A percentile compares a stretch with the other conserved stretches of the same genome.
Evolutionary conservation across 2,329 filamentous ascomycete genomes (phyloP).

Genomic region (Aspergillus caelatus): DNA sequence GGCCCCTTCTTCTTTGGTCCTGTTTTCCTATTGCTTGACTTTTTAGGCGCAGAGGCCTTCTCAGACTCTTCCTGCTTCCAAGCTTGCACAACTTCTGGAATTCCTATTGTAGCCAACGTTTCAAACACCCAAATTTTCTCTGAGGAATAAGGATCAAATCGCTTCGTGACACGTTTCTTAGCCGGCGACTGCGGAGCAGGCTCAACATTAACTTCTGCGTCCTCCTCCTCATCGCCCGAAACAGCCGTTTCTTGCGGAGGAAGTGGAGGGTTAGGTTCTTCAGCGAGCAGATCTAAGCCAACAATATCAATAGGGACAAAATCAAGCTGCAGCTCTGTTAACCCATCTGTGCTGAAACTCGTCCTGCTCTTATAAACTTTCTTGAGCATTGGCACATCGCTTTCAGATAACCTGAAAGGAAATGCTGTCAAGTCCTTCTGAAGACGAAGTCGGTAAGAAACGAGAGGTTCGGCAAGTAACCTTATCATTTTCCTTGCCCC

Average conservation of each 20-base stretch:
- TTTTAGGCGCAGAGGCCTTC: constrained; percentile 34
- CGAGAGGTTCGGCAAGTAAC: constrained; percentile 74
- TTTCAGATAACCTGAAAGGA: constrained; percentile 42
- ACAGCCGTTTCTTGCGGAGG: constrained; percentile 33
- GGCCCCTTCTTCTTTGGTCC: constrained; percentile 39
- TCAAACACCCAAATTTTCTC: constrained; percentile 72
- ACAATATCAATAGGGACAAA: constrained; percentile 78
- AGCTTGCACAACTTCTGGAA: constrained; percentile 65
- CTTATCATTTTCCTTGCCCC: constrained; percentile 85
- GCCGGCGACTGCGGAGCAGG: constrained; percentile 24
- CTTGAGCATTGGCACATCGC: constrained; percentile 60
- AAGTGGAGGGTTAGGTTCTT: constrained; percentile 65
- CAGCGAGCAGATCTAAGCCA: constrained; percentile 72
- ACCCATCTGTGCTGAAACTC: constrained; percentile 74
- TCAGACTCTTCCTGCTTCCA: constrained; percentile 57
- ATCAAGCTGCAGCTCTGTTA: constrained; percentile 75
- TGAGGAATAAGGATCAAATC: constrained; percentile 65
- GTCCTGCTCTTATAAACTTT: constrained; percentile 68
- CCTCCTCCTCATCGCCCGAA: constrained; percentile 36
- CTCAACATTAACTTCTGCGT: constrained; percentile 30
- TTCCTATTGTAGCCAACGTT: constrained; percentile 64
- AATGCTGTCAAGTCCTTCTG: constrained; percentile 40
- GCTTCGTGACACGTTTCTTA: constrained; percentile 35
- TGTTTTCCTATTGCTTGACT: constrained; percentile 29
- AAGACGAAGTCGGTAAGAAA: constrained; percentile 62